Conservation (phyloP, 345 rosid genomes). For the Aquilaria malaccensis region DNA sequence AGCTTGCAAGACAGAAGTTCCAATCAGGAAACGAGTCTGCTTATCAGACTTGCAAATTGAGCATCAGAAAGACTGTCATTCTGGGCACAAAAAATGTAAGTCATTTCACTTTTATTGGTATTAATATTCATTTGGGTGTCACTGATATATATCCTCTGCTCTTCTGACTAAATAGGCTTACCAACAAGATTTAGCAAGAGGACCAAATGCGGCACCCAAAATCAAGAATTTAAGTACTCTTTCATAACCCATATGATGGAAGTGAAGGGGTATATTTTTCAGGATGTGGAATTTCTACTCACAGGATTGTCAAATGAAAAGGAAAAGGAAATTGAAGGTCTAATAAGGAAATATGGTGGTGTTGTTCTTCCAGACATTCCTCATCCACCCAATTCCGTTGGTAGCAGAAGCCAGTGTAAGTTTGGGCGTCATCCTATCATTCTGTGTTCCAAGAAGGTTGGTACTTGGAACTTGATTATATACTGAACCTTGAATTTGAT, state of each 20-base stretch:
- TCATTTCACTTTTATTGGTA: background rate
- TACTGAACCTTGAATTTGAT: background rate
- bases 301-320: conserved; percentile 54
- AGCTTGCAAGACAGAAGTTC: conserved; percentile 5
- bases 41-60: conserved; percentile 29
- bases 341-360: conserved; percentile 50
- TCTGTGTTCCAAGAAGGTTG: conserved; percentile 47
- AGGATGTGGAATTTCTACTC: conserved; percentile 41
- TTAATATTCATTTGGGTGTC: background rate
- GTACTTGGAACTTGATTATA: conserved; percentile 3
- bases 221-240: conserved; percentile 13
- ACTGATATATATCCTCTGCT: background rate
- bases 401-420: conserved; percentile 22
- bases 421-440: conserved; percentile 34
- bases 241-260: conserved; percentile 14
- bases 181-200: conserved; percentile 20
- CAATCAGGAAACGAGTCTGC: conserved; percentile 31
- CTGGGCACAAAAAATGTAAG: conserved; percentile 23
- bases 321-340: conserved; percentile 41
- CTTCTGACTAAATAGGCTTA: conserved; percentile 13
- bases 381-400: conserved; percentile 23
- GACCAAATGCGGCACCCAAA: conserved; percentile 16
- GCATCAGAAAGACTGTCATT: conserved; percentile 14
- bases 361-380: conserved; percentile 45
- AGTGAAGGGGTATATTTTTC: conserved; percentile 29